Evolutionary conservation across 2,329 filamentous ascomycete species (phyloP).

Genomic region (Botrytis paeoniae): DNA sequence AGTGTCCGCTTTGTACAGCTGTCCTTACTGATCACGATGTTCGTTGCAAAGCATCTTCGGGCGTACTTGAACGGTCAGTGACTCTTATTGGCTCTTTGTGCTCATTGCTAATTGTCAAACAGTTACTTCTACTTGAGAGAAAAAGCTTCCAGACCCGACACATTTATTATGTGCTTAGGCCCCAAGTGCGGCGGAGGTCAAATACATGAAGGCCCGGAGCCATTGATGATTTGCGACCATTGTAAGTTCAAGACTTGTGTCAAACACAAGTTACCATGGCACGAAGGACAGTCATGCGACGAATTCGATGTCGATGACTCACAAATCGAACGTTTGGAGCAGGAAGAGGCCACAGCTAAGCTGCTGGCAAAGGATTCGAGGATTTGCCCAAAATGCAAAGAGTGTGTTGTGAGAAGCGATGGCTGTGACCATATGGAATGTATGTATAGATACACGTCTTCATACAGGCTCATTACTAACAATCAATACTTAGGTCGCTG

Average conservation of each 20-base stretch:
- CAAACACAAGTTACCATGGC: conserved; percentile 31
- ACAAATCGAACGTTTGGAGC: conserved; percentile 31
- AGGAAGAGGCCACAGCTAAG: conserved; percentile 31
- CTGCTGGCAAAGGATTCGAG: conserved; percentile 25
- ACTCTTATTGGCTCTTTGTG: not conserved
- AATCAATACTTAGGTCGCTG: conserved; percentile 20
- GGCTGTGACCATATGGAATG: conserved; percentile 33
- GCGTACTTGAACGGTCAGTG: conserved; percentile 1
- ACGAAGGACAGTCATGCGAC: conserved; percentile 28
- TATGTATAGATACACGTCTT: not conserved
- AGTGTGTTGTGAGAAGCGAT: conserved; percentile 25
- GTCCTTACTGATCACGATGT: conserved; percentile 1
- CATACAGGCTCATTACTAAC: not conserved
- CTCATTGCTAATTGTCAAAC: not conserved
- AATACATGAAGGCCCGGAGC: conserved; percentile 21
- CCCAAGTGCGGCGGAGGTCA: conserved; percentile 27
- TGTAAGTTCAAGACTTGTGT: conserved; percentile 29
- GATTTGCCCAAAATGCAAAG: conserved; percentile 28
- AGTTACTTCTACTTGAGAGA: conserved; percentile 11
- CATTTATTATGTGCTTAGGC: conserved; percentile 23
- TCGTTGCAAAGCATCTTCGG: not conserved
- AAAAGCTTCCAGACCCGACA: not conserved
- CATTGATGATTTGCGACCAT: conserved; percentile 28
- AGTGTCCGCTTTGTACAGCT: conserved; percentile 8
- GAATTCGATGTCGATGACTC: conserved; percentile 29